Conservation (phyloP, 768 basidiomycete species). For the Asterophora parasitica region DNA sequence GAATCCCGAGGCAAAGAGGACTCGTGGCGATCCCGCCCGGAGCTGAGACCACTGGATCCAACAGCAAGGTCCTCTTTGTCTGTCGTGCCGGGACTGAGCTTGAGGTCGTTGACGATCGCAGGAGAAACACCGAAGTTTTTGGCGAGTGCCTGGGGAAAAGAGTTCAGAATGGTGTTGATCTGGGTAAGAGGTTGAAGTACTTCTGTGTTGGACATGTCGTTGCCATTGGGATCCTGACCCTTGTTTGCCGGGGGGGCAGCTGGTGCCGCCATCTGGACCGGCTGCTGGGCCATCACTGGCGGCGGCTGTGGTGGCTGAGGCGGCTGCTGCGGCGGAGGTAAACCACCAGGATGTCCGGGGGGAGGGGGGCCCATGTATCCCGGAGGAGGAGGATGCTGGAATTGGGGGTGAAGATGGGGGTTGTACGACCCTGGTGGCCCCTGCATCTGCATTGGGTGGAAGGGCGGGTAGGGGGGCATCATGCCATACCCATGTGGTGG, state of each 20-base stretch:
- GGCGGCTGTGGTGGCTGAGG: slow-evolving; percentile 31
- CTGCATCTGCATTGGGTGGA: slow-evolving; percentile 34
- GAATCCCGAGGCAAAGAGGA: slow-evolving; percentile 55
- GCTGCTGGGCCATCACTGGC: neutral
- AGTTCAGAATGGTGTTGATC: slow-evolving; percentile 1
- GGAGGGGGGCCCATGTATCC: slow-evolving; percentile 19
- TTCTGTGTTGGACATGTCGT: slow-evolving; percentile 72
- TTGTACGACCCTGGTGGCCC: slow-evolving; percentile 41
- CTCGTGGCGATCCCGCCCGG: slow-evolving; percentile 61
- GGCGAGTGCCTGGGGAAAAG: slow-evolving; percentile 49
- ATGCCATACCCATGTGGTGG: slow-evolving; percentile 32
- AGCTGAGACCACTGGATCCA: slow-evolving; percentile 64
- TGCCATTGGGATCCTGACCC: slow-evolving; percentile 74
- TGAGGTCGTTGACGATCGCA: slow-evolving; percentile 62
- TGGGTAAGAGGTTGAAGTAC: slow-evolving; percentile 24
- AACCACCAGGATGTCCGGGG: slow-evolving; percentile 26
- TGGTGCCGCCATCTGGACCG: slow-evolving; percentile 19
- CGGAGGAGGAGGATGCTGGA: slow-evolving; percentile 40
- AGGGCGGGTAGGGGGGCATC: slow-evolving; percentile 33
- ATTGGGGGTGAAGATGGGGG: slow-evolving; percentile 58
- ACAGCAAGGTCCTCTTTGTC: slow-evolving; percentile 77
- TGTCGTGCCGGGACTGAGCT: slow-evolving; percentile 38
- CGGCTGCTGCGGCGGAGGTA: slow-evolving; percentile 29
- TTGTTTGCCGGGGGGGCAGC: slow-evolving; percentile 40
- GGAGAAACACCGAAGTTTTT: slow-evolving; percentile 76